These are phyloP conservation scores for Coemansia sp. DNA, from an alignment of 192 early-diverging fungal species.

Conservation along the genomic window DNA sequence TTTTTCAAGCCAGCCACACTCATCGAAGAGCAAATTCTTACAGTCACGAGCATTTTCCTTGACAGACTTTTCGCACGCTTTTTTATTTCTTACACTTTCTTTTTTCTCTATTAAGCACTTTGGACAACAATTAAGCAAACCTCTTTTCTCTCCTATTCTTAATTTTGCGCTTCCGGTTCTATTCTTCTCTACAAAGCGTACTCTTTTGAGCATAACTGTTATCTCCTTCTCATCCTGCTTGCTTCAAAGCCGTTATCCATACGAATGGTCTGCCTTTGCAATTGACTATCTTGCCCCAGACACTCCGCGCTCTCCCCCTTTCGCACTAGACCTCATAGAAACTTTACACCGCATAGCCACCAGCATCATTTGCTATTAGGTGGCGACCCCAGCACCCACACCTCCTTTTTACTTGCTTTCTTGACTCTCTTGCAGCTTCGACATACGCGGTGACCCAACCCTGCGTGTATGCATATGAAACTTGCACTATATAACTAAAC, in stretches of 20 bases:
- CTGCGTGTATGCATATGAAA: not conserved
- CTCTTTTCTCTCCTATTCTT: too few relatives aligned
- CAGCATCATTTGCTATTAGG: constrained; percentile 5
- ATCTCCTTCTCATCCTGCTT: not conserved
- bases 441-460: constrained; percentile 12
- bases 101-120: not conserved
- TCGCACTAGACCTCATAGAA: not conserved
- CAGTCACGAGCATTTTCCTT: not conserved
- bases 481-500: not conserved
- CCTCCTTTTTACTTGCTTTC: constrained; percentile 22
- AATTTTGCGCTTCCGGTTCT: too few relatives aligned
- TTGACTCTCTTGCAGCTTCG: constrained; percentile 27
- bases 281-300: constrained; percentile 45
- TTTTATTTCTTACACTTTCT: not conserved
- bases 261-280: constrained; percentile 21
- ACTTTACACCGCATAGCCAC: not conserved
- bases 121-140: too few relatives aligned
- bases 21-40: too few relatives aligned
- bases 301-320: not conserved
- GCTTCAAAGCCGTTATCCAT: constrained; percentile 3
- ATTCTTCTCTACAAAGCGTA: not conserved
- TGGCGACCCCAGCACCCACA: constrained; percentile 4
- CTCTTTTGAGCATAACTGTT: not conserved
- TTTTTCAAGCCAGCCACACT: not conserved
- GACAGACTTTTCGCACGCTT: not conserved